Percentiles rank a stretch among this genome's conserved stretches.
These are phyloP conservation scores for Pleurostoma richardsiae DNA, from an alignment of 2,329 filamentous ascomycete genomes.

Conservation along the genomic window DNA sequence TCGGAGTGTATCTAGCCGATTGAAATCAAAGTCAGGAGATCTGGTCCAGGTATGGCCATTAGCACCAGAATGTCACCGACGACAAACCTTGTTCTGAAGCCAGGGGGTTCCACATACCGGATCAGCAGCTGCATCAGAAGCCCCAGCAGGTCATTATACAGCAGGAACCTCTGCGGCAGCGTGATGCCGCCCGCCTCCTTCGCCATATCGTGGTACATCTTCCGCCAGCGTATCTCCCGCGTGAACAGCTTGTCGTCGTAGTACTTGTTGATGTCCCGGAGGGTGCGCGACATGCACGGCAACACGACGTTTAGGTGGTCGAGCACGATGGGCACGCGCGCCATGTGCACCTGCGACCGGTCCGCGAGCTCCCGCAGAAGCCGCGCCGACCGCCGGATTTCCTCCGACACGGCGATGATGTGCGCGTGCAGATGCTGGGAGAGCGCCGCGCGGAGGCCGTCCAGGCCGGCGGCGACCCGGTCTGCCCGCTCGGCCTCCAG, in stretches of 20 bases:
- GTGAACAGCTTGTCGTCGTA: slow-evolving; percentile 44
- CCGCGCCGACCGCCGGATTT: slow-evolving; percentile 36
- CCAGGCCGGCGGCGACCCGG: slow-evolving; percentile 38
- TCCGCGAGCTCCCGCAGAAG: slow-evolving; percentile 51
- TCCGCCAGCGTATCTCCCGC: slow-evolving; percentile 48
- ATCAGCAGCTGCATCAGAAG: slow-evolving; percentile 44
- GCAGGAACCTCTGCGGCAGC: slow-evolving; percentile 46
- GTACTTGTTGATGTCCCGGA: slow-evolving; percentile 46
- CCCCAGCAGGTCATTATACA: slow-evolving; percentile 51
- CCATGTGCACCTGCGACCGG: slow-evolving; percentile 43
- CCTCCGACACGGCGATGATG: slow-evolving; percentile 40
- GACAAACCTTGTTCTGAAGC: slow-evolving; percentile 10
- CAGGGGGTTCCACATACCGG: slow-evolving; percentile 30
- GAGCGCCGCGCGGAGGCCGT: slow-evolving; percentile 41
- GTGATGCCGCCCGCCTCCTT: slow-evolving; percentile 45
- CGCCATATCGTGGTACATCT: slow-evolving; percentile 52
- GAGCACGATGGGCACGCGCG: slow-evolving; percentile 43
- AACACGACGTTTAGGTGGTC: slow-evolving; percentile 53
- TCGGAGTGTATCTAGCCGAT: slow-evolving; percentile 44
- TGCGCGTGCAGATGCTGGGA: slow-evolving; percentile 37
- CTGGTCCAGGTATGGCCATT: too few relatives aligned
- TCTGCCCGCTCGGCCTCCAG: slow-evolving; percentile 49
- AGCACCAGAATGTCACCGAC: not conserved
- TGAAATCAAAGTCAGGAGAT: slow-evolving; percentile 44
- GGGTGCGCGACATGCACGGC: slow-evolving; percentile 46